Conservation (phyloP, 2,329 filamentous ascomycete genomes). For the Didymella segeticola region DNA sequence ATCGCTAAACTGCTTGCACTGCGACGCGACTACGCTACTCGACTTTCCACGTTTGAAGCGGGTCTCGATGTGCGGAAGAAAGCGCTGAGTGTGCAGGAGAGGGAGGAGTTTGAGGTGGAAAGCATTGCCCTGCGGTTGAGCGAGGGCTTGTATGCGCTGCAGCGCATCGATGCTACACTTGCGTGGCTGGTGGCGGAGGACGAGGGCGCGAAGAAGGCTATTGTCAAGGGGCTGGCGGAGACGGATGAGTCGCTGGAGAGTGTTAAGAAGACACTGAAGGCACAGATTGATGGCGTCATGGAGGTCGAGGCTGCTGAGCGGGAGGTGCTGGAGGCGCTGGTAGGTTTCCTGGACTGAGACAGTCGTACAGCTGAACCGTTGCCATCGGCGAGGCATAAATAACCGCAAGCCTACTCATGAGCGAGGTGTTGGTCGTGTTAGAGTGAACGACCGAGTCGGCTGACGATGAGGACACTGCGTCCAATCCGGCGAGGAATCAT, state of each 20-base stretch:
- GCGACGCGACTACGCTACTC: constrained; percentile 71
- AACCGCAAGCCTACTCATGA: no score
- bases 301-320: constrained; percentile 61
- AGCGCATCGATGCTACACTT: constrained; percentile 82
- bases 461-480: no score
- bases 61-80: constrained; percentile 66
- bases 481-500: no score
- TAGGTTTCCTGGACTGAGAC: constrained; percentile 40
- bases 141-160: constrained; percentile 81
- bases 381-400: no score
- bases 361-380: no score
- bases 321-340: constrained; percentile 71
- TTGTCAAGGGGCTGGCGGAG: constrained; percentile 70
- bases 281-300: constrained; percentile 66
- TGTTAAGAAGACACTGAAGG: constrained; percentile 72
- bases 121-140: constrained; percentile 80
- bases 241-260: constrained; percentile 69
- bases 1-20: constrained; percentile 73
- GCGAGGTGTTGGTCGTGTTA: no score
- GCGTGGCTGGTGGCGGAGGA: constrained; percentile 95
- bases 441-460: no score
- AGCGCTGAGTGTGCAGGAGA: constrained; percentile 63
- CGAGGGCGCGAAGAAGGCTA: constrained; percentile 70
- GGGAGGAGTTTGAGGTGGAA: constrained; percentile 68
- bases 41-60: constrained; percentile 68